Conservation (phyloP, 108 stramenopile species). For the Cylindrotheca fusiformis region DNA sequence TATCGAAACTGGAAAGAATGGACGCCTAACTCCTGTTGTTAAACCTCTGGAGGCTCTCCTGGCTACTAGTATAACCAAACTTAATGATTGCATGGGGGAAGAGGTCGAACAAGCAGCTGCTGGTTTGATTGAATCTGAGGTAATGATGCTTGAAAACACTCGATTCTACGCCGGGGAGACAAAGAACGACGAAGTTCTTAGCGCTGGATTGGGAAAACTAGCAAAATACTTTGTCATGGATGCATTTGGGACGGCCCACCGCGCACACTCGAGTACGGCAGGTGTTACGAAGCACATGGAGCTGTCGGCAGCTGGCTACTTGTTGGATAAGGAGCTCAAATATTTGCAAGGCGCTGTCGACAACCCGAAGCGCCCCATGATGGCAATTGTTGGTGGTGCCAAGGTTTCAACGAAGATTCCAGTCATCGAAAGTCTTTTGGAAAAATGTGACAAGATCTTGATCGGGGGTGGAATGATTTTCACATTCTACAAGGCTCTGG, state of each 20-base stretch:
- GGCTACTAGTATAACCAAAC: slow-evolving; percentile 62
- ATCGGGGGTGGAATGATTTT: slow-evolving; percentile 99
- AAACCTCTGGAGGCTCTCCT: slow-evolving; percentile 61
- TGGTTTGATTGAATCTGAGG: slow-evolving; percentile 68
- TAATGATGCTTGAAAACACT: slow-evolving; percentile 94
- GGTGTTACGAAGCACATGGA: slow-evolving; percentile 87
- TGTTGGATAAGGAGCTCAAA: slow-evolving; percentile 95
- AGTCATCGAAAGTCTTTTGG: slow-evolving; percentile 95
- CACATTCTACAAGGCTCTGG: slow-evolving; percentile 97
- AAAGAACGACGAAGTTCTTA: slow-evolving; percentile 79
- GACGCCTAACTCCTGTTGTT: slow-evolving; percentile 80
- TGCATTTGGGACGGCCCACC: slow-evolving; percentile 99
- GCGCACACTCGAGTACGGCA: slow-evolving; percentile 96
- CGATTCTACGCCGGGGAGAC: slow-evolving; percentile 94
- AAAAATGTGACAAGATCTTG: slow-evolving; percentile 93
- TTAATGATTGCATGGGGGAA: slow-evolving; percentile 87
- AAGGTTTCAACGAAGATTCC: slow-evolving; percentile 99
- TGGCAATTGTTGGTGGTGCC: slow-evolving; percentile 98
- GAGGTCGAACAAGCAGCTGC: slow-evolving; percentile 86
- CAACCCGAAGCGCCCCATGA: slow-evolving; percentile 91
- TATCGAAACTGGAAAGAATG: slow-evolving; percentile 88
- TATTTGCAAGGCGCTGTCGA: slow-evolving; percentile 97
- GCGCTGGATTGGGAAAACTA: slow-evolving; percentile 79
- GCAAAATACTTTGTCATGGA: slow-evolving; percentile 98
- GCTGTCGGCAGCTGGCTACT: slow-evolving; percentile 77